Base-by-base conservation (phyloP, 768 basidiomycete species). In the Boletus subparvulus region DNA sequence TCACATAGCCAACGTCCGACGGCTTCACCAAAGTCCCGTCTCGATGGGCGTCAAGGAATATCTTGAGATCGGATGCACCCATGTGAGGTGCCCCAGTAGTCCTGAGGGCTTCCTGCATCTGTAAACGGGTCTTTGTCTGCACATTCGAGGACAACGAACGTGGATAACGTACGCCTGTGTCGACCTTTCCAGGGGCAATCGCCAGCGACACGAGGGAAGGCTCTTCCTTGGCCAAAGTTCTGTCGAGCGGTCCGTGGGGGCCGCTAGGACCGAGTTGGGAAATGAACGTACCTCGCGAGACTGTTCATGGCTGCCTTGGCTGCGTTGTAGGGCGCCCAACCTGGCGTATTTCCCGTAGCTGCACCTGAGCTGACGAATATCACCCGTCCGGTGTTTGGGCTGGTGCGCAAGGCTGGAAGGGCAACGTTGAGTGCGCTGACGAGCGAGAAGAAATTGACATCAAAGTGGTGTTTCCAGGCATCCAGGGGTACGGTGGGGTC, bases 281-380 rank as follows among this genome's bases (percentile, higher is more conserved):
- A 65, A 67, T 28, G 32, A 16, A 26, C 13, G 40, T 30, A 87
- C 90, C 89, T 82, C 74, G 84, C 86, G 42, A 97, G 75, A 21
- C 87, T 88, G 70, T 95, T 97, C 84, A 94, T 79, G 2, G 92
- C 93, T 1, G 95, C 93, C 71, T 98, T 95, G 55, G 82, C 78
- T 12, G 94, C 87, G 58, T 83, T 90, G 70, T 92, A 93, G 0
- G 89, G 82, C 1, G 84, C 92, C 92, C 91, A 96, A 4, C 84
- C 87, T 7, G 83, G 70, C 1, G 71, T 79, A 16, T 80, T 82
- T 49, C 86, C 85, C 16, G 81, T 78, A 10, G 93, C 88, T 11
- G 92, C 87, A 12, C 94, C 95, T 16, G 91, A 94, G 65, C 90
- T 93, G 41, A 95, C 80, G 59, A 96, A 87, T 28, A 97, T 79